These are phyloP conservation scores for Wickerhamomyces chambardii DNA, from an alignment of 805 yeast genomes.

Conservation along the genomic window DNA sequence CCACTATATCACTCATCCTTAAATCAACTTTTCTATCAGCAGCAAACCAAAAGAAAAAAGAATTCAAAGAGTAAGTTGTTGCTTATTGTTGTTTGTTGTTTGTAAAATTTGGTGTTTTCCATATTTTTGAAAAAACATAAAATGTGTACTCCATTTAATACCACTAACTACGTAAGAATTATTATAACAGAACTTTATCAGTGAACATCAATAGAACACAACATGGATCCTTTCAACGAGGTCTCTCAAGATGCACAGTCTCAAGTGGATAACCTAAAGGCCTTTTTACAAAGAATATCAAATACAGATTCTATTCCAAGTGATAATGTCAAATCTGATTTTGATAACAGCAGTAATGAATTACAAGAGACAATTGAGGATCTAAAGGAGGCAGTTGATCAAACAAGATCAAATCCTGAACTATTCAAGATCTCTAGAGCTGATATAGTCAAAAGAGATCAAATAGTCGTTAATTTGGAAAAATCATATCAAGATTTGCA, in stretches of 20 bases:
- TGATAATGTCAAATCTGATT: constrained; percentile 37
- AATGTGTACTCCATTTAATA: too few species aligned
- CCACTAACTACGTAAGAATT: too few species aligned
- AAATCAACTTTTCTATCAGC: too few species aligned
- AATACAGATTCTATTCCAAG: constrained; percentile 6
- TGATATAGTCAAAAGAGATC: constrained; percentile 43
- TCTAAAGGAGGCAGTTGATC: constrained; percentile 59
- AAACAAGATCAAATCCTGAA: constrained; percentile 45
- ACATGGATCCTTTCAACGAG: constrained; percentile 81
- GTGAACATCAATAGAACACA: not conserved
- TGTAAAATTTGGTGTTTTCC: too few species aligned
- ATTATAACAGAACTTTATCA: too few species aligned
- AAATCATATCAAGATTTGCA: constrained; percentile 18
- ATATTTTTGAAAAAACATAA: too few species aligned
- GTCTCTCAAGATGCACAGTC: constrained; percentile 68
- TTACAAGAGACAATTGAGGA: constrained; percentile 71
- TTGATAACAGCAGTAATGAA: constrained; percentile 59
- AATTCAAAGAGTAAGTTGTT: too few species aligned
- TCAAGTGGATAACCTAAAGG: constrained; percentile 43
- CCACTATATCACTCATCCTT: too few species aligned
- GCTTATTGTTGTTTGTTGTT: too few species aligned
- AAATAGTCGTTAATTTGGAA: constrained; percentile 35
- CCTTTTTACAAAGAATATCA: constrained; percentile 28
- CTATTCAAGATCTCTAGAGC: constrained; percentile 38
- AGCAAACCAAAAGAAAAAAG: too few species aligned